Base-by-base conservation (phyloP, 768 basidiomycete species). In the Russula abietina region DNA sequence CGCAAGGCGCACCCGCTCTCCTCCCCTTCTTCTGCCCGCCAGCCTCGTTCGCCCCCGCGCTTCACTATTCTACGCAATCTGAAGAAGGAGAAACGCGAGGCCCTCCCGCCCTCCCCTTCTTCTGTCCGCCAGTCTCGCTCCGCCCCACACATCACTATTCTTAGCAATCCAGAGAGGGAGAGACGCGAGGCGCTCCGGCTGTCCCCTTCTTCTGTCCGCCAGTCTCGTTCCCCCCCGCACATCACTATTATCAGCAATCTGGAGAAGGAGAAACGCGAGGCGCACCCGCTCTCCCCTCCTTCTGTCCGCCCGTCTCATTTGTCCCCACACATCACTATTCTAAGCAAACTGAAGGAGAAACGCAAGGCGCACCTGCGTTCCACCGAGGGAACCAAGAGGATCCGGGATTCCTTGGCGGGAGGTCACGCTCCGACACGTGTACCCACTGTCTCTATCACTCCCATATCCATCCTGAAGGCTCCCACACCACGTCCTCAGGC, bases 21-120 rank as follows among this genome's bases (percentile, higher is more conserved):
- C n/a, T n/a, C n/a, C n/a, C n/a, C n/a, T n/a, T n/a, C n/a, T n/a
- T n/a, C n/a, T n/a, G n/a, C n/a, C n/a, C n/a, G n/a, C n/a, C n/a
- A n/a, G n/a, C n/a, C n/a, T n/a, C n/a, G n/a, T n/a, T n/a, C 19
- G 6, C 32, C 51, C 1, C 48, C 38, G 19, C 48, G 11, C 10
- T 19, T 60, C 43, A 60, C 51, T 2, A 60, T 60, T 19, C 26
- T 59, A 6, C 50, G 9, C 48, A 39, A 59, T 33, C 56, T 32
- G 22, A 51, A 39, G 14, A 54, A 26, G 24, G 17, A 41, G 16
- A 41, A 41, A 41, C 41, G 33, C 4, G 33, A 36, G 33, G 33
- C 33, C 10, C 33, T 11, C 10, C 33, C 33, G 6, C 30, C 8
- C 30, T 30, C 30, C 30, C 30, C 30, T 30, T 7, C 30, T 2